Conservation (phyloP, 1,139 yeast species). For the Kluyveromyces sp. region DNA sequence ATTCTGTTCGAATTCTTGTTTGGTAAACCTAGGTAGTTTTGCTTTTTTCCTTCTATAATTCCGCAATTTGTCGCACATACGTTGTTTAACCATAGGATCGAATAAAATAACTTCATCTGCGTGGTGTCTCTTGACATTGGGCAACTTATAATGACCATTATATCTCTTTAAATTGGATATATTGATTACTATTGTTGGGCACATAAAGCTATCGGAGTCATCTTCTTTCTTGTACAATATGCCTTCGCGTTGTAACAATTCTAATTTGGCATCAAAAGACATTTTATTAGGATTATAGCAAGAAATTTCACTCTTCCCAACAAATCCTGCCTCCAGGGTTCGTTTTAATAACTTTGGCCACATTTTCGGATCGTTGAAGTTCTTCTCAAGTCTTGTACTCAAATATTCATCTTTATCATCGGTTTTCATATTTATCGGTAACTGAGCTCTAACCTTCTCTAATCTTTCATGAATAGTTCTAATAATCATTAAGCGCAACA, state of each 20-base stretch:
- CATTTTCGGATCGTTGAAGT: neutral
- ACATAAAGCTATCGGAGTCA: neutral
- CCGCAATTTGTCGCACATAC: neutral
- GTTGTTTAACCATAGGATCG: slow-evolving; percentile 1
- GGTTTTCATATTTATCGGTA: neutral
- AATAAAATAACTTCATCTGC: neutral
- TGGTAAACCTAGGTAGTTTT: neutral
- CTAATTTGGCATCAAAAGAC: neutral
- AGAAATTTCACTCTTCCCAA: neutral
- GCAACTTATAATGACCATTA: neutral
- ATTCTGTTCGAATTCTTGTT: slow-evolving; percentile 1
- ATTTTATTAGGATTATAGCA: neutral
- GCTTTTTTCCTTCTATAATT: neutral
- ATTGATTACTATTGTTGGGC: neutral
- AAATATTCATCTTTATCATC: slow-evolving; percentile 1
- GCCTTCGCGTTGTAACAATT: neutral
- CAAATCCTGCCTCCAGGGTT: neutral
- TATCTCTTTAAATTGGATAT: neutral
- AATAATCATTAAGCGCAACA: neutral
- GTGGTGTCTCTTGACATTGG: neutral
- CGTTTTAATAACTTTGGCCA: neutral
- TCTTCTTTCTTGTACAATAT: neutral
- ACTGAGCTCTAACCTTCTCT: neutral
- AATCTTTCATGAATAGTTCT: neutral
- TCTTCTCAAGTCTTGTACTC: neutral